Base-by-base conservation (phyloP, 2,329 filamentous ascomycete genomes). In the Shiraia sp. region DNA sequence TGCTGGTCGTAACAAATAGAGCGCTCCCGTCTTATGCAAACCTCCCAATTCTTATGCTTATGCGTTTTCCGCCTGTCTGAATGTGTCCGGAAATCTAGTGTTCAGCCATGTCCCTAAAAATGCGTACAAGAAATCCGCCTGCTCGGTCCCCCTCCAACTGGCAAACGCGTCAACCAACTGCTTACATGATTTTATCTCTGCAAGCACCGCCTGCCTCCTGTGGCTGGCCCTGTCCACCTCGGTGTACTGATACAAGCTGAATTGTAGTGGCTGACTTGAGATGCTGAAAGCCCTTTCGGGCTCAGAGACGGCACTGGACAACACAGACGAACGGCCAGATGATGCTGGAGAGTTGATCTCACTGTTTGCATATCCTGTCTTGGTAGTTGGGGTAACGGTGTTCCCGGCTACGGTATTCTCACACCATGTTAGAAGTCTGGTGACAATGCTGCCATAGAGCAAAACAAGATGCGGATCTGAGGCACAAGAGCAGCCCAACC, bases 401-500 rank as follows among this genome's bases (percentile, higher is more conserved):
- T 57, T 52, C 12, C 61, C 45, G 17, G 60, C 60, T 2, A 53
- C 61, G 8, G 60, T 58, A 10, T 61, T 62, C 14, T 61, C 59
- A 26, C 65, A 67, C 64, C 63, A 67, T 17, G 54, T 55, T 19
- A 67, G 17, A 40, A 66, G 59, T 40, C 65, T 66, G 26, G 54
- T 57, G 16, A 58, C 55, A 39, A 67, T 67, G 49, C 61, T 65
- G 4, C 59, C 59, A 51, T 66, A 67, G 3, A 67, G 55, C 61
- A 66, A 66, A 6, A 61, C 62, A 17, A 65, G 57, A 33, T 67
- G 64, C 3, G 64, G 60, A 32, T 65, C 55, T 10, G 57, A 58
- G 2, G 63, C 59, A 48, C 64, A 67, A 10, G 59, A 48, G 42
- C 64, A 67, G 14, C 40, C 36, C 32, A 67, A 55, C 6, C 66